Base-by-base conservation (phyloP, 805 yeast species). In the Phaffomyces opuntiae region DNA sequence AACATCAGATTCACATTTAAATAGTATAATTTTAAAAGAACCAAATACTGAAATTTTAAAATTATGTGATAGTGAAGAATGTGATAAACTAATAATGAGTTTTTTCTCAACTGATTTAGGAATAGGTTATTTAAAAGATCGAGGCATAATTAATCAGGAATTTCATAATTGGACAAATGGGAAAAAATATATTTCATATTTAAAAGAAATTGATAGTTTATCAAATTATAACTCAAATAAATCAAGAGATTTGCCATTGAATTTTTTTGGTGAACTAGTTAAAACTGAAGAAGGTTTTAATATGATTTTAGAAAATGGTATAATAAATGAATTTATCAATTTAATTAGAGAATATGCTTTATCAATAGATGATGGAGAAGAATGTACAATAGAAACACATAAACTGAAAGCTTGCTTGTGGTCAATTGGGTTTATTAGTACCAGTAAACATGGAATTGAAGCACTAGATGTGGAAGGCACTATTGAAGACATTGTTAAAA, bases 341-440 rank as follows among this genome's bases (percentile, higher is more conserved):
- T 51, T 52, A 14, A 57, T 69, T n/a, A 59, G 68, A 31, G 53
- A 50, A 21, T 68, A 67, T 53, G 54, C 64, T 0, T 51, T 56
- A 17, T 50, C 51, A 9, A 41, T 62, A 6, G 57, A 53, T 12
- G 57, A 54, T 36, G 25, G 54, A 43, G 11, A 35, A 3, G 31
- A 4, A 9, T 27, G n/a, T 9, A 34, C 66, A 6, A 69, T 70
- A 7, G 63, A 65, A 17, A 48, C 69, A 17, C 32, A 67, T 9
- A 73, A 72, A 50, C 62, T 91, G 25, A 87, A 87, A 57, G 86
- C 90, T 11, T 77, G 83, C 32, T 55, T 91, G 33, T 91, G 97
- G 97, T 81, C 95, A 2, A 70, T 87, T 32, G 97, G 96, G 0
- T 81, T 82, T 55, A 79, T 90, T 29, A 90, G 90, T 2, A 77